phyloP scores from a whole-genome alignment of 331 rosid genomes.

The Quercus phellos region DNA sequence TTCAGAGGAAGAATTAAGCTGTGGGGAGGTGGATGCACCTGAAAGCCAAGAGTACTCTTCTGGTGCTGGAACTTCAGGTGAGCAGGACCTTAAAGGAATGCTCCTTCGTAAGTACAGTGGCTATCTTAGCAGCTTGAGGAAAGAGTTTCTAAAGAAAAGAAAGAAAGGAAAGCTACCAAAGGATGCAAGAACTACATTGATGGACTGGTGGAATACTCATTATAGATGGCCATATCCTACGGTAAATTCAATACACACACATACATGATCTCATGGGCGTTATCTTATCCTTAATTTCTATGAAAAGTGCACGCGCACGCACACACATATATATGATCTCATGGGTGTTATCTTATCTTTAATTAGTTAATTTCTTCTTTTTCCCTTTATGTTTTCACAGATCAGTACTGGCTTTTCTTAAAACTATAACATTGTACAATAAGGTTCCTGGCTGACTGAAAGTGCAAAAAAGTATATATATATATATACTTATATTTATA shows the following conservation, averaged over 20 bases:
- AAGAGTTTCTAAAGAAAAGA: constrained; percentile 55
- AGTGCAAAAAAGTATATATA: too few relatives aligned
- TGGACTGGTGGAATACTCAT: constrained; percentile 67
- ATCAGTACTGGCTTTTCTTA: neutral
- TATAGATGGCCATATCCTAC: constrained; percentile 81
- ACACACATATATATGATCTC: neutral
- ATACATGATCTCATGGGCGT: neutral
- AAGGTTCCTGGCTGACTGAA: too few relatives aligned
- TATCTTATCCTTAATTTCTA: neutral
- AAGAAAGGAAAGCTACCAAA: constrained; percentile 78
- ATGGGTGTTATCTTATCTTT: neutral
- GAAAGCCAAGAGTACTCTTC: constrained; percentile 16
- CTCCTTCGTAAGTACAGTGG: constrained; percentile 79
- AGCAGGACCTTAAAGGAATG: constrained; percentile 63
- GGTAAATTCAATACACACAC: constrained; percentile 22
- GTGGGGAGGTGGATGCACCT: constrained; percentile 37
- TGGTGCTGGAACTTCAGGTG: constrained; percentile 9
- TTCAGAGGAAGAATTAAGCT: constrained; percentile 41
- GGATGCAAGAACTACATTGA: constrained; percentile 45
- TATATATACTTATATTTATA: too few relatives aligned
- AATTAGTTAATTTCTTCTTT: neutral
- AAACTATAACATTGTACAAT: too few relatives aligned
- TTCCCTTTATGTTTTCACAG: neutral
- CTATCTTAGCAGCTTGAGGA: constrained; percentile 52
- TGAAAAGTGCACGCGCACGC: too few relatives aligned